Conservation (phyloP, 768 basidiomycete species). For the Boletus bicolor region DNA sequence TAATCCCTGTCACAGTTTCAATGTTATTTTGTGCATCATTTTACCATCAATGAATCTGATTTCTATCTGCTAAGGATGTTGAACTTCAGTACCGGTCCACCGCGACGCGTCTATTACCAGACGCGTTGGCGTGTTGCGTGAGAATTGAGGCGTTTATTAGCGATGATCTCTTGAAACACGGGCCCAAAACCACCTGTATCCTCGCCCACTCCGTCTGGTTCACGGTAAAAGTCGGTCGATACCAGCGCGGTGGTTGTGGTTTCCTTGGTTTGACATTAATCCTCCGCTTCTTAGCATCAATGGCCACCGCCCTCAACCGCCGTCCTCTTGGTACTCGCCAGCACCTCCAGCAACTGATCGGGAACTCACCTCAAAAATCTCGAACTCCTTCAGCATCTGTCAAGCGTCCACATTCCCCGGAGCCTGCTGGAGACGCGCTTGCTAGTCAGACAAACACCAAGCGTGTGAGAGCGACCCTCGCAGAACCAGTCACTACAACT, state of each 20-base stretch:
- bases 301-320: slow-evolving; percentile 46
- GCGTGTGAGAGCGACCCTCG: slow-evolving; percentile 39
- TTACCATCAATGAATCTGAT: background rate
- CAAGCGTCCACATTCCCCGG: slow-evolving; percentile 54
- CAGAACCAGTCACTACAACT: slow-evolving; percentile 20
- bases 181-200: slow-evolving; percentile 4
- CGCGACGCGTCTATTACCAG: slow-evolving; percentile 19
- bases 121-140: slow-evolving; percentile 26
- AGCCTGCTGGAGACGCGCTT: slow-evolving; percentile 35
- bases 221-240: background rate
- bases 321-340: slow-evolving; percentile 46
- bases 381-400: slow-evolving; percentile 32
- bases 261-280: slow-evolving; percentile 4
- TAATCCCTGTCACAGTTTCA: background rate
- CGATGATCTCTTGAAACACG: slow-evolving; percentile 1
- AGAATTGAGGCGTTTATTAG: slow-evolving; percentile 19
- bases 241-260: background rate
- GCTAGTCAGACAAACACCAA: slow-evolving; percentile 34
- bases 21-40: slow-evolving; percentile 6
- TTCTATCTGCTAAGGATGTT: background rate
- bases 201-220: background rate
- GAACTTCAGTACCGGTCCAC: background rate
- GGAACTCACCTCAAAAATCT: slow-evolving; percentile 36
- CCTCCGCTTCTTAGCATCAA: slow-evolving; percentile 14
- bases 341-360: slow-evolving; percentile 35